Evolutionary conservation across 352 stramenopile genomes (phyloP).

Genomic region (Stramenopiles sp.): DNA sequence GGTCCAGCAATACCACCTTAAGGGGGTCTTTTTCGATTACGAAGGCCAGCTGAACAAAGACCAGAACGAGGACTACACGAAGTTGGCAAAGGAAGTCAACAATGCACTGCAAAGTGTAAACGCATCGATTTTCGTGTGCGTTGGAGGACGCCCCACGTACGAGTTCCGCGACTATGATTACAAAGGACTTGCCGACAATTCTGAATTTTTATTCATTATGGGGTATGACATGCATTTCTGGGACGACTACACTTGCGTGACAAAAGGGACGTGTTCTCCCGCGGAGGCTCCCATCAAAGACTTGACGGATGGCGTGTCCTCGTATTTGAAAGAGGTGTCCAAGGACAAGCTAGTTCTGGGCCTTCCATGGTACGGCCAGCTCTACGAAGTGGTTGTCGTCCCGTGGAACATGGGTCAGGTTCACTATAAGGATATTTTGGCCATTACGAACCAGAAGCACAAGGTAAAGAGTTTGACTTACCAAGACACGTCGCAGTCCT

Average conservation of each 20-base stretch:
- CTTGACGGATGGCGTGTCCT: neutral
- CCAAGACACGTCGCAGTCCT: neutral
- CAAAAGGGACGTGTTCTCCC: neutral
- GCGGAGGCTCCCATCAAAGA: neutral
- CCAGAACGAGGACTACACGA: neutral
- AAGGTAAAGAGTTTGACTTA: neutral
- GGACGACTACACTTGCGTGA: neutral
- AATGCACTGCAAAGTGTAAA: neutral
- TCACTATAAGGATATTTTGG: neutral
- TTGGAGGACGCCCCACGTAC: neutral
- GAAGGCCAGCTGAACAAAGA: neutral
- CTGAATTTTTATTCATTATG: constrained; percentile 7
- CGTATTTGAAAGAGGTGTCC: neutral
- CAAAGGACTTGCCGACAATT: neutral
- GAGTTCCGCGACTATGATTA: neutral
- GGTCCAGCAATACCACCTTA: neutral
- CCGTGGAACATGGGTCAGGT: neutral
- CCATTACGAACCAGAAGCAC: neutral
- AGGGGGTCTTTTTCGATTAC: neutral
- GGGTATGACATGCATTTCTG: neutral
- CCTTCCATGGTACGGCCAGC: neutral
- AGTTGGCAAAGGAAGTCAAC: neutral
- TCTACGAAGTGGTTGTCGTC: neutral
- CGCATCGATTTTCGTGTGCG: neutral
- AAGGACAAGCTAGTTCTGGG: neutral